These are phyloP conservation scores for Hura crepitans DNA, from an alignment of 441 rosid species.

Conservation along the genomic window DNA sequence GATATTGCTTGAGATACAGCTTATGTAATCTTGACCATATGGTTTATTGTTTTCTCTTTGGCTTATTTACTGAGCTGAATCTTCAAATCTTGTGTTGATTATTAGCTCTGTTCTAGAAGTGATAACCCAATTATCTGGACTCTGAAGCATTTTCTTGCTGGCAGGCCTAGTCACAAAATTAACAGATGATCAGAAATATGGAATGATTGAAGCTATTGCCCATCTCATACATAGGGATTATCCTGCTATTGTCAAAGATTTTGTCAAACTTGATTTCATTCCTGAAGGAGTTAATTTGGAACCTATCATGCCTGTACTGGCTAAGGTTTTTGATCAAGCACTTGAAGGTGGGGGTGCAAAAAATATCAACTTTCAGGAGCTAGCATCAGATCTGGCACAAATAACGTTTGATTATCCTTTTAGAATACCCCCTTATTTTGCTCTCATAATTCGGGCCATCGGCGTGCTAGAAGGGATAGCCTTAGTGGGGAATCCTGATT, in stretches of 20 bases:
- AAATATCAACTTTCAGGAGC: slow-evolving; percentile 87
- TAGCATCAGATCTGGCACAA: slow-evolving; percentile 94
- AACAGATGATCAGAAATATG: slow-evolving; percentile 95
- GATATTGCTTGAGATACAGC: background rate
- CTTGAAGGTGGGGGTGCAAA: slow-evolving; percentile 99
- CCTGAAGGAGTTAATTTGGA: slow-evolving; percentile 93
- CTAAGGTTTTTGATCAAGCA: slow-evolving; percentile 97
- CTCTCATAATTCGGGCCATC: slow-evolving; percentile 92
- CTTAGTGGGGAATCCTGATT: slow-evolving; percentile 89
- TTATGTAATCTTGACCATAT: background rate
- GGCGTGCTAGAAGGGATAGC: slow-evolving; percentile 98
- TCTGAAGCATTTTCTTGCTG: slow-evolving; percentile 24
- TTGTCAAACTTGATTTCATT: slow-evolving; percentile 91
- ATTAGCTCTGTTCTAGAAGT: slow-evolving; percentile 3
- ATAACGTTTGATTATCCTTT: slow-evolving; percentile 97
- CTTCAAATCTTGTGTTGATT: background rate
- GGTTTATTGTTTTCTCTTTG: background rate
- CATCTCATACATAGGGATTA: slow-evolving; percentile 96
- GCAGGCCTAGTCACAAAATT: slow-evolving; percentile 88
- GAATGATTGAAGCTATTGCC: slow-evolving; percentile 98
- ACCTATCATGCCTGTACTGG: slow-evolving; percentile 94
- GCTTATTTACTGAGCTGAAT: slow-evolving; percentile 6
- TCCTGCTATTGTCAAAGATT: slow-evolving; percentile 85
- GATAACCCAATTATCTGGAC: slow-evolving; percentile 19
- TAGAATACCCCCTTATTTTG: slow-evolving; percentile 96